Percentiles rank a stretch among this genome's conserved stretches.
These are phyloP conservation scores for Cyclotella choctawhatcheeana DNA, from an alignment of 108 stramenopile species.

Conservation along the genomic window DNA sequence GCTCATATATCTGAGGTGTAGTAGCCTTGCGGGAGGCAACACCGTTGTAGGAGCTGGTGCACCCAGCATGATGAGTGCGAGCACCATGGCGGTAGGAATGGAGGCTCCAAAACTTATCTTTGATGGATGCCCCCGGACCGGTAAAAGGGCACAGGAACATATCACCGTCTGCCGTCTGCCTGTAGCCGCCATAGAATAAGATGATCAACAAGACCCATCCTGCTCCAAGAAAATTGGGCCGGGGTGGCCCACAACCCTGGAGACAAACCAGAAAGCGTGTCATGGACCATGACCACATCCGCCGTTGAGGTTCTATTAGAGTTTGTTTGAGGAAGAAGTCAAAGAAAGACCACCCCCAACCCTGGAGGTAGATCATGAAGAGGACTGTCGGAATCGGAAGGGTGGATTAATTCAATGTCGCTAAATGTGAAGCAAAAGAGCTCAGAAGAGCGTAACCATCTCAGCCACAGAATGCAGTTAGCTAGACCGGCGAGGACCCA, in stretches of 20 bases:
- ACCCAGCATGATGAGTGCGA: background rate
- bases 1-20: slow-evolving; percentile 1
- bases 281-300: background rate
- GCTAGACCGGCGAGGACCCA: slow-evolving; percentile 1
- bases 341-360: background rate
- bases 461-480: background rate
- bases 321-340: slow-evolving; percentile 2
- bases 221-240: background rate
- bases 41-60: background rate
- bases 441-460: background rate
- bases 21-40: no score
- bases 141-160: background rate
- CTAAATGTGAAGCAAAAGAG: background rate
- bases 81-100: background rate
- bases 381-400: background rate
- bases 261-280: background rate
- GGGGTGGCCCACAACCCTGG: background rate
- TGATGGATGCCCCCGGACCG: background rate
- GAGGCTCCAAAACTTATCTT: background rate
- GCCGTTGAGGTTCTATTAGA: background rate
- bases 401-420: background rate
- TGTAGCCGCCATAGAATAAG: background rate
- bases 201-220: background rate
- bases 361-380: background rate
- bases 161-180: background rate